Evolutionary conservation across 2,329 filamentous ascomycete species (phyloP).

Genomic region (Proliferodiscus dingleyae): DNA sequence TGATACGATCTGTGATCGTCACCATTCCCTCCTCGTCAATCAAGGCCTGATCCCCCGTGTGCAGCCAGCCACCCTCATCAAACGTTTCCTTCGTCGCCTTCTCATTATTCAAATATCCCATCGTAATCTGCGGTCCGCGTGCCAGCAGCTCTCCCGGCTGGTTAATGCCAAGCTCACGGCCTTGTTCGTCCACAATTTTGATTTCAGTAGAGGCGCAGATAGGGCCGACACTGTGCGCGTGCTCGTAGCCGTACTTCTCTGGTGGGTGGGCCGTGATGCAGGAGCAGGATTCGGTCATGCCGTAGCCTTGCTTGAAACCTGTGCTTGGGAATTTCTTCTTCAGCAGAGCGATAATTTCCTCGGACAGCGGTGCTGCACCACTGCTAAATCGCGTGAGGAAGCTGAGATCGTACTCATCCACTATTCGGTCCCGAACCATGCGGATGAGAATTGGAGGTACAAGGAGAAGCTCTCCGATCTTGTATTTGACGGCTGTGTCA

Average conservation of each 20-base stretch:
- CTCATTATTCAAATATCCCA: slow-evolving; percentile 61
- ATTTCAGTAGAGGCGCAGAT: slow-evolving; percentile 55
- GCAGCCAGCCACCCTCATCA: slow-evolving; percentile 66
- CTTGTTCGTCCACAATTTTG: slow-evolving; percentile 53
- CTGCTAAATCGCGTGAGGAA: slow-evolving; percentile 41
- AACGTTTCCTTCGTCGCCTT: slow-evolving; percentile 18
- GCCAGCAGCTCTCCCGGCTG: slow-evolving; percentile 60
- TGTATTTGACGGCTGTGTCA: slow-evolving; percentile 57
- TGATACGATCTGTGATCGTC: slow-evolving; percentile 71
- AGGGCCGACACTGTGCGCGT: slow-evolving; percentile 49
- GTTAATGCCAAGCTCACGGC: slow-evolving; percentile 45
- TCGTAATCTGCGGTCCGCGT: slow-evolving; percentile 66
- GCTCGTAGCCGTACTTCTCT: too few relatives aligned
- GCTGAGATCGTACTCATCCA: slow-evolving; percentile 46
- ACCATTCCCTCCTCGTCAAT: slow-evolving; percentile 60
- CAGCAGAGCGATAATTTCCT: slow-evolving; percentile 33
- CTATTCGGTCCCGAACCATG: slow-evolving; percentile 36
- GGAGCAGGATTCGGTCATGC: slow-evolving; percentile 54
- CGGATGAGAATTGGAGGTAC: slow-evolving; percentile 73
- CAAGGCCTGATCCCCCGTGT: slow-evolving; percentile 63
- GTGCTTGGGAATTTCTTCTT: slow-evolving; percentile 38
- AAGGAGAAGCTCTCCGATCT: slow-evolving; percentile 59
- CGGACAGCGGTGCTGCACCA: slow-evolving; percentile 45
- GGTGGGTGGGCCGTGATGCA: slow-evolving; percentile 60
- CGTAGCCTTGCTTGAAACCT: slow-evolving; percentile 46